Percentiles rank a stretch among this genome's conserved stretches.
These are phyloP conservation scores for Cylindricascospora bacillispora DNA, from an alignment of 1,139 yeast genomes.

Conservation along the genomic window DNA sequence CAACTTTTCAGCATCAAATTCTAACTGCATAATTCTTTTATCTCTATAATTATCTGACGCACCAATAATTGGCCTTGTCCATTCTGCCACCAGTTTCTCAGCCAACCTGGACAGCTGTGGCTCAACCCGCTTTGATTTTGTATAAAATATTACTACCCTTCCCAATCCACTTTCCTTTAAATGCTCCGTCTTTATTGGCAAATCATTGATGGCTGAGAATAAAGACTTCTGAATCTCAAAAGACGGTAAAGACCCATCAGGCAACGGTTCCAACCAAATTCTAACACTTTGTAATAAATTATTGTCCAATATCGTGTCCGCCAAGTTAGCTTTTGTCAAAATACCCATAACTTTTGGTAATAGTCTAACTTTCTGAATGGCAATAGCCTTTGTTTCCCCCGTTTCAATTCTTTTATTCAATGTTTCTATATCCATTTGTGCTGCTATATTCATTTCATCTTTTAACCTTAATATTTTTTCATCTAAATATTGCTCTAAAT, in stretches of 20 bases:
- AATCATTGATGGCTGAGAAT: slow-evolving; percentile 54
- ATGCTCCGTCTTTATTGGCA: slow-evolving; percentile 94
- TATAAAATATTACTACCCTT: slow-evolving; percentile 86
- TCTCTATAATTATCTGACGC: slow-evolving; percentile 92
- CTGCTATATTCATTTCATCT: slow-evolving; percentile 88
- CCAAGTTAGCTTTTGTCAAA: slow-evolving; percentile 68
- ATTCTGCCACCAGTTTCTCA: slow-evolving; percentile 82
- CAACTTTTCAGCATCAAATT: slow-evolving; percentile 51
- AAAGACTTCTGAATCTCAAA: slow-evolving; percentile 88
- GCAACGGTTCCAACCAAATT: slow-evolving; percentile 95
- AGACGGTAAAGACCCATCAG: slow-evolving; percentile 95
- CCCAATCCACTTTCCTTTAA: slow-evolving; percentile 91
- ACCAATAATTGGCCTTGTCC: slow-evolving; percentile 98
- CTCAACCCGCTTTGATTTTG: slow-evolving; percentile 82
- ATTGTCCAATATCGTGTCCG: slow-evolving; percentile 89
- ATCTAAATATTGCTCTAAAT: slow-evolving; percentile 88
- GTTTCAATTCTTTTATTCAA: slow-evolving; percentile 37
- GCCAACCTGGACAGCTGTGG: slow-evolving; percentile 75
- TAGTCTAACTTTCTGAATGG: slow-evolving; percentile 73
- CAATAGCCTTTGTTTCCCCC: slow-evolving; percentile 35
- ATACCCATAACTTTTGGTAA: slow-evolving; percentile 69
- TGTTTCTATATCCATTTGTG: slow-evolving; percentile 79
- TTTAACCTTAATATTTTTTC: slow-evolving; percentile 72
- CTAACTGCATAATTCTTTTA: slow-evolving; percentile 57
- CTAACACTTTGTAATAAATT: slow-evolving; percentile 87